Percentiles rank a stretch among this genome's conserved stretches.
These are phyloP conservation scores for Penicillium manginii DNA, from an alignment of 495 filamentous ascomycete genomes.

Conservation along the genomic window DNA sequence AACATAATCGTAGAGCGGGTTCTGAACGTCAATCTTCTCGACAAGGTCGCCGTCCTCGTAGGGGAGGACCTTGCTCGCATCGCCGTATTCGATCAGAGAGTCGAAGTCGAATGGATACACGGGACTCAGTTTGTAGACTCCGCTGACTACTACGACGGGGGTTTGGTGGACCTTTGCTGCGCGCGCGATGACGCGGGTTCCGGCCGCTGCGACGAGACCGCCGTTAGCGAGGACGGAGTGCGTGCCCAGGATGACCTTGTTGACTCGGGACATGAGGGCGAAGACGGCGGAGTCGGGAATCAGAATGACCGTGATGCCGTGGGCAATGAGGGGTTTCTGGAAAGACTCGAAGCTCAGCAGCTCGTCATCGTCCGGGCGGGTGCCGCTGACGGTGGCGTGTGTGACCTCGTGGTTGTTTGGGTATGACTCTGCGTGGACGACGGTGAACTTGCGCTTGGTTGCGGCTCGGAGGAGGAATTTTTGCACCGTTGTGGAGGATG, in stretches of 20 bases:
- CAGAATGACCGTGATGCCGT: conserved; percentile 78
- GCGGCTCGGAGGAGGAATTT: conserved; percentile 85
- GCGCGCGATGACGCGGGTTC: conserved; percentile 75
- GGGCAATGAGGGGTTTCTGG: conserved; percentile 72
- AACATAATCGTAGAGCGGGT: conserved; percentile 82
- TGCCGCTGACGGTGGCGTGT: conserved; percentile 62
- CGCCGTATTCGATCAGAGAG: conserved; percentile 78
- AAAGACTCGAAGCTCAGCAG: conserved; percentile 59
- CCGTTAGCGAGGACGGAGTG: conserved; percentile 87
- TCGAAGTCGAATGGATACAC: conserved; percentile 81
- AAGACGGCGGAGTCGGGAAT: conserved; percentile 84
- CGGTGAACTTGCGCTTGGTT: conserved; percentile 82
- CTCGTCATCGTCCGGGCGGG: conserved; percentile 45
- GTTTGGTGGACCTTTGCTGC: conserved; percentile 79
- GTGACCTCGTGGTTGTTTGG: conserved; percentile 68
- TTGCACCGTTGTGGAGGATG: conserved; percentile 79
- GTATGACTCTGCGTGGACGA: conserved; percentile 75
- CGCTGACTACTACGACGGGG: conserved; percentile 81
- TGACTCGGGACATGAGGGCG: conserved; percentile 89
- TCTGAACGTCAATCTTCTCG: conserved; percentile 75
- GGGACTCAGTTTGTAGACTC: conserved; percentile 88
- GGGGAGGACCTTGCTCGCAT: conserved; percentile 70
- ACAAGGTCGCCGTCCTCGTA: conserved; percentile 77
- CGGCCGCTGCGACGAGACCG: conserved; percentile 77
- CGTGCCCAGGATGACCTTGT: conserved; percentile 89